phyloP scores from a whole-genome alignment of 2,329 filamentous ascomycete genomes.

The Beauveria brongniartii region DNA sequence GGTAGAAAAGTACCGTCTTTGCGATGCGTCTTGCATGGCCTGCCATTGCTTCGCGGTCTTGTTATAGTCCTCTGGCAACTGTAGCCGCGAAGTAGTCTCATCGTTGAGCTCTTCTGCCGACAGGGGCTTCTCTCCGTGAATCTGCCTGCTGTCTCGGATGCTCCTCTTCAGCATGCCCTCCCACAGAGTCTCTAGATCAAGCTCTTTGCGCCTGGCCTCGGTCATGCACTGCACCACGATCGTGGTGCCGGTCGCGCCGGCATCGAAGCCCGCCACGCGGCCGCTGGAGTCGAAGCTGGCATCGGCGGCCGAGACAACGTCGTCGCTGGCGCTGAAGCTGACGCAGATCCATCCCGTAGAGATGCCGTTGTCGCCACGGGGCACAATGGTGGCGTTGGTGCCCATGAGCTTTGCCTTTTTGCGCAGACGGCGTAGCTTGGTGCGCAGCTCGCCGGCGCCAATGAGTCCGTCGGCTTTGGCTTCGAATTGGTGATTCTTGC shows the following conservation, averaged over 20 bases:
- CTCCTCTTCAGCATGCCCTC: constrained; percentile 29
- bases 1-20: constrained; percentile 27
- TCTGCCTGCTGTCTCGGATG: constrained; percentile 21
- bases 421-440: constrained; percentile 71
- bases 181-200: constrained; percentile 48
- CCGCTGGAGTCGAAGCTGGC: constrained; percentile 39
- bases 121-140: constrained; percentile 21
- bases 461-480: constrained; percentile 82
- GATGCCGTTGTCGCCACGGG: constrained; percentile 71
- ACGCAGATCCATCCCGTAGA: constrained; percentile 95
- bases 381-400: constrained; percentile 56
- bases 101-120: constrained; percentile 22
- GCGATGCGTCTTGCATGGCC: constrained; percentile 25
- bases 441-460: constrained; percentile 83
- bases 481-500: constrained; percentile 60
- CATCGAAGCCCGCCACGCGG: constrained; percentile 70
- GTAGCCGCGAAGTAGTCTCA: constrained; percentile 24
- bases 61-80: constrained; percentile 20
- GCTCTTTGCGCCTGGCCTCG: constrained; percentile 41
- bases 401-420: constrained; percentile 76
- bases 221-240: constrained; percentile 52
- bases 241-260: constrained; percentile 38
- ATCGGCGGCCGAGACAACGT: constrained; percentile 41
- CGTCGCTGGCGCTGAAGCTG: constrained; percentile 62
- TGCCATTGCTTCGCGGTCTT: constrained; percentile 27